These are phyloP conservation scores for Yamadazyma oceani DNA, from an alignment of 1,139 yeast species.

Conservation along the genomic window DNA sequence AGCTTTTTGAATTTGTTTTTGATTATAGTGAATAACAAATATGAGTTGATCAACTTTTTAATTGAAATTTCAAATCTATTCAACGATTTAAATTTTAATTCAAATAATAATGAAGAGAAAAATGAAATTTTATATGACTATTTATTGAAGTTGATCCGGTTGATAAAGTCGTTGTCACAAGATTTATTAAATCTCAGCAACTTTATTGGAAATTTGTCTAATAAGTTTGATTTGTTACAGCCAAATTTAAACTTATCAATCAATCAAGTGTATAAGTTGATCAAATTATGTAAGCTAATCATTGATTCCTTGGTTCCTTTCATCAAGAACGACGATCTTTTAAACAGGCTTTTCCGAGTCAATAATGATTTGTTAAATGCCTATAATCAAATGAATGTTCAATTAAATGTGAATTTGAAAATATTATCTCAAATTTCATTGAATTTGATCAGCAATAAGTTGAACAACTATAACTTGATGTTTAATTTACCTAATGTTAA, in stretches of 20 bases:
- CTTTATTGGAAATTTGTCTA: slow-evolving; percentile 19
- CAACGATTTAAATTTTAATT: slow-evolving; percentile 7
- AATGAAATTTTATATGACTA: slow-evolving; percentile 46
- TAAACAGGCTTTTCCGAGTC: slow-evolving; percentile 32
- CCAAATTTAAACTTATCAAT: slow-evolving; percentile 38
- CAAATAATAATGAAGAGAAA: slow-evolving; percentile 32
- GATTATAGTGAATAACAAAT: slow-evolving; percentile 21
- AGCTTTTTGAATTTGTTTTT: slow-evolving; percentile 9
- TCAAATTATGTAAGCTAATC: slow-evolving; percentile 36
- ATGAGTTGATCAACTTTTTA: slow-evolving; percentile 17
- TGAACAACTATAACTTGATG: slow-evolving; percentile 28
- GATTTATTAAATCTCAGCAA: slow-evolving; percentile 37
- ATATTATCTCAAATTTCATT: slow-evolving; percentile 26
- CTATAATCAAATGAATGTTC: slow-evolving; percentile 34
- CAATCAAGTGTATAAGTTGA: slow-evolving; percentile 35
- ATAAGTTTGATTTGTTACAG: slow-evolving; percentile 20
- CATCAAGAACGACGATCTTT: slow-evolving; percentile 23
- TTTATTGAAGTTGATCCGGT: slow-evolving; percentile 46
- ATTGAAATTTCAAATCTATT: slow-evolving; percentile 16
- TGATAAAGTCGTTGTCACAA: slow-evolving; percentile 40
- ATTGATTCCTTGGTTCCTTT: slow-evolving; percentile 29
- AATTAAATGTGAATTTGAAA: slow-evolving; percentile 26
- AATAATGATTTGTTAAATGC: slow-evolving; percentile 40
- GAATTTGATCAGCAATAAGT: slow-evolving; percentile 25
- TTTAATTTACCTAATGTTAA: slow-evolving; percentile 19